Evolutionary conservation across 164 flowering plant genomes (phyloP), one percentile per base, ranked within the genome.

Genomic region (Umbellularia californica): DNA sequence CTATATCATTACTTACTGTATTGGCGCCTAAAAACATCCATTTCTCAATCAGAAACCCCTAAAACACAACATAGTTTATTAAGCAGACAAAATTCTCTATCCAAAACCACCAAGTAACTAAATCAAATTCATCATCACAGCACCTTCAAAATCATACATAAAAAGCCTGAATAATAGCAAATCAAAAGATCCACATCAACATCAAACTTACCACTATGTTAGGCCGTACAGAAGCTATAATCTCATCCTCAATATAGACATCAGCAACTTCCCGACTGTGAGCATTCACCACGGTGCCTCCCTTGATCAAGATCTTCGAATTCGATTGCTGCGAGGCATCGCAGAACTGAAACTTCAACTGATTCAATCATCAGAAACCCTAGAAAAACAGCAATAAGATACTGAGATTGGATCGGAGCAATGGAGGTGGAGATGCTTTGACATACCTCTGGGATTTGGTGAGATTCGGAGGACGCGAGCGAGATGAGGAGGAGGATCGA

Each of bases 241-340:
- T 78, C 47, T 98, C 99, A 84, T 96, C 90, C 79, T 94, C 97
- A 12, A 96, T 86, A 77, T 91, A 96, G 72, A 96, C 99, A 89
- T 94, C 98, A 69, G 98, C 97, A 72, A 88, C 70, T 82, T 94
- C 87, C 77, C 85, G 88, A 69, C 83, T 90, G 70, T 94, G 93
- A 76, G 99, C 97, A 81, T 96, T 96, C 9, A 96, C 99, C 52
- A 96, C 97, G 9, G 88, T 96, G 55, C 99, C 99, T 55, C 98
- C 99, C 73, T 87, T 92, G 13, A 96, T 90, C 89, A 96, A 80
- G 12, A 96, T 69, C 91, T 90, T 93, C 30, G 92, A 71, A 22
- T 87, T 71, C 3, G 88, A 77, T 2, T 83, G 67, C 55, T 7
- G 60, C 1, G 20, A 22, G 73, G 83, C 89, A 66, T 80, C 85